These are phyloP conservation scores for Ophiostoma australiae DNA, from an alignment of 2,329 filamentous ascomycete species.

Conservation along the genomic window DNA sequence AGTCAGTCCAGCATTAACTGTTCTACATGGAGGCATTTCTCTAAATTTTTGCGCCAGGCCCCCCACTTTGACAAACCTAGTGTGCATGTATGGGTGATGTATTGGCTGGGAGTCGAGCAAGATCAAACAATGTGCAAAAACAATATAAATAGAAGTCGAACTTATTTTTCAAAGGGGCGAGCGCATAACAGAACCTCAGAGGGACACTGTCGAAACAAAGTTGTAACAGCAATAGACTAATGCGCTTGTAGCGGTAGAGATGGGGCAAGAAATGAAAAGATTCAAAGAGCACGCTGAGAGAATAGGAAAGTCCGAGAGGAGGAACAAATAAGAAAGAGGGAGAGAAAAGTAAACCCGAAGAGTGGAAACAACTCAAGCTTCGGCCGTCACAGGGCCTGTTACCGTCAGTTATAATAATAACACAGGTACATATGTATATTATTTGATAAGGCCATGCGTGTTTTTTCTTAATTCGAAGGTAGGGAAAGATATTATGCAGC, in stretches of 20 bases:
- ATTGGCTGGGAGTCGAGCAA: neutral
- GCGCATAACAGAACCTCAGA: conserved; percentile 1
- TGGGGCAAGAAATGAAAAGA: neutral
- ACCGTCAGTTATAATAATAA: neutral
- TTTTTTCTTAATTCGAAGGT: neutral
- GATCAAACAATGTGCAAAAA: neutral
- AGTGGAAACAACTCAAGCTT: neutral
- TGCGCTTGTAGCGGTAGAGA: conserved; percentile 4
- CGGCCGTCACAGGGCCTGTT: neutral
- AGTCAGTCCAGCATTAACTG: neutral
- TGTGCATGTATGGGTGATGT: conserved; percentile 12
- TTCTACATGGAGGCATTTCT: neutral
- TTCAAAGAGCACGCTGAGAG: neutral
- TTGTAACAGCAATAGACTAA: conserved; percentile 1
- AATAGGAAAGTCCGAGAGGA: neutral
- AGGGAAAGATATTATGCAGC: neutral
- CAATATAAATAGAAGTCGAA: neutral
- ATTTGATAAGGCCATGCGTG: neutral
- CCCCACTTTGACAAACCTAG: neutral
- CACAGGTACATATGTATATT: too few relatives aligned
- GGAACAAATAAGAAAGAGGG: neutral
- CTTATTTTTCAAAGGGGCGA: neutral
- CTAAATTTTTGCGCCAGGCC: neutral
- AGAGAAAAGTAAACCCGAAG: neutral
- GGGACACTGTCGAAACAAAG: neutral